Conservation (phyloP, 805 yeast species). For the Teunomyces cretensis region DNA sequence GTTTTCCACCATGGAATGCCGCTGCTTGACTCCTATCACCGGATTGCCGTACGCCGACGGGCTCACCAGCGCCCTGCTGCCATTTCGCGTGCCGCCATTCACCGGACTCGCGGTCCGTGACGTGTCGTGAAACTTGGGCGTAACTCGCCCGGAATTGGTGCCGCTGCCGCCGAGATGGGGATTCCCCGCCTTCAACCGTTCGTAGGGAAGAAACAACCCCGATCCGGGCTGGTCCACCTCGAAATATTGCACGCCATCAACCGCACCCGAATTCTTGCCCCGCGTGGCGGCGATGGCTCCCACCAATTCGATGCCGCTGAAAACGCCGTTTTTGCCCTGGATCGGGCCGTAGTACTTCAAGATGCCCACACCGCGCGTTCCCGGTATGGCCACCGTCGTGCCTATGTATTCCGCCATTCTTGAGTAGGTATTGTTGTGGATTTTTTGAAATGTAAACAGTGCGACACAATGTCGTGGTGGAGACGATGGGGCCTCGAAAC, state of each 20-base stretch:
- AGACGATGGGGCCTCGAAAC: too few species aligned
- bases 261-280: conserved; percentile 88
- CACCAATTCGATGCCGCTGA: conserved; percentile 85
- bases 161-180: conserved; percentile 20
- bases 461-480: not conserved
- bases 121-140: not conserved
- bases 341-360: conserved; percentile 73
- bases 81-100: too few species aligned
- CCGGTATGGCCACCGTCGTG: conserved; percentile 53
- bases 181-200: conserved; percentile 37
- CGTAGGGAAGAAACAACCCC: conserved; percentile 73
- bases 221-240: conserved; percentile 59
- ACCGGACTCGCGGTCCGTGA: not conserved
- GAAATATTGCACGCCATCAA: conserved; percentile 70
- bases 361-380: conserved; percentile 63
- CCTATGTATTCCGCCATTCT: conserved; percentile 34
- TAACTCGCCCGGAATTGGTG: not conserved
- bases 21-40: not conserved
- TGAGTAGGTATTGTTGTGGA: not conserved
- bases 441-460: not conserved
- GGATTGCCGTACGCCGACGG: not conserved
- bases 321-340: conserved; percentile 66
- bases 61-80: not conserved
- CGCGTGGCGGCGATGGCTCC: conserved; percentile 54
- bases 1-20: not conserved